Evolutionary conservation across 2,329 filamentous ascomycete genomes (phyloP), one percentile per base, ranked within the genome.

Genomic region (Fusarium lateritium): DNA sequence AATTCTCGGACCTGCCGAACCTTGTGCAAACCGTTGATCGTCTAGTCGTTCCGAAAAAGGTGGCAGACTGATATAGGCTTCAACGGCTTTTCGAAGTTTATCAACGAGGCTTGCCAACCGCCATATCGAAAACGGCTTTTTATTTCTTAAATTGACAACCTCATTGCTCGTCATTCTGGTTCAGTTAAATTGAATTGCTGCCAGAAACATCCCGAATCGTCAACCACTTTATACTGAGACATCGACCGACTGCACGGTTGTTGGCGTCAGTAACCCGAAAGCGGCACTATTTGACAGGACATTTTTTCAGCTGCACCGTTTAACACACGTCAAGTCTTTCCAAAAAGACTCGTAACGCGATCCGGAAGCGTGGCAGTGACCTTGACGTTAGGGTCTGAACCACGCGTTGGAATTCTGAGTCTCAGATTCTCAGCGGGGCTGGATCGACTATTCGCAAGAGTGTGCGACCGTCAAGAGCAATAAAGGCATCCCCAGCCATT

Each of bases 391-490:
- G 17, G 58, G 58, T 69, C 52, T 64, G 53, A 54, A 69, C 67
- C 67, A 70, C 67, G 62, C 67, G 26, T 56, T 75, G 73, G 73
- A 75, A 75, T 75, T 57, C 47, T 54, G 56, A 69, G 73, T 75
- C 69, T 75, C 65, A 74, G 65, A 70, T 58, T 55, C 56, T 67
- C 46, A 64, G 73, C 67, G 73, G 70, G 73, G 73, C 62, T 75
- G 68, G 64, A 47, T 58, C 62, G 60, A 55, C 33, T 58, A 62
- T 57, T 62, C 52, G 22, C 46, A 49, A 57, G 31, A 67, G 53
- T 55, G 62, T 64, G 50, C 53, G 42, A 64, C 67, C 39, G 40
- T 56, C 53, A 43, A 49, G 46, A 69, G 58, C 53, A 66, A 75
- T 73, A 75, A 75, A 75, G 72, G 57, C 51, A 66, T 67, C 56